A percentile compares a stretch with the other conserved stretches of the same genome.
Conservation (phyloP, 1,284 basidiomycete species). For the Neolentinus lepideus region DNA sequence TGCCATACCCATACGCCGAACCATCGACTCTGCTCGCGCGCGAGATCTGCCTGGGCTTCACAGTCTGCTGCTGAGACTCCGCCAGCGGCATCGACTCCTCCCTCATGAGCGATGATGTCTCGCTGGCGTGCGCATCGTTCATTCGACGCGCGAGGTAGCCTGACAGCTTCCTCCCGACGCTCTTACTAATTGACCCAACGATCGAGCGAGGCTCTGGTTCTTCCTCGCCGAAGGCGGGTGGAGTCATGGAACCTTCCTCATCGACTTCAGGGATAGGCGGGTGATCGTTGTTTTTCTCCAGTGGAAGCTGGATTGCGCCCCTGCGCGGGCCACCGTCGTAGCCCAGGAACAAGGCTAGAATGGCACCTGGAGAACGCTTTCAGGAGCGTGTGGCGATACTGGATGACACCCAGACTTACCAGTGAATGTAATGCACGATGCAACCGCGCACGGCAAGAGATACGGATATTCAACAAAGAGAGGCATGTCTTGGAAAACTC, state of each 20-base stretch:
- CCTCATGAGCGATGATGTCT: conserved; percentile 16
- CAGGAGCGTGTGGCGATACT: conserved; percentile 4
- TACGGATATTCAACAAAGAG: conserved; percentile 86
- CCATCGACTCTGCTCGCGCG: conserved; percentile 56
- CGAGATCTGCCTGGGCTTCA: conserved; percentile 35
- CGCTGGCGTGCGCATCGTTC: conserved; percentile 22
- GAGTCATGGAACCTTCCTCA: conserved; percentile 23
- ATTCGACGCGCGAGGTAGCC: conserved; percentile 46
- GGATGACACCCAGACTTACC: conserved; percentile 34
- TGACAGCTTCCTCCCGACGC: conserved; percentile 42
- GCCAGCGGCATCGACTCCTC: conserved; percentile 41
- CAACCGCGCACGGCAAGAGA: conserved; percentile 83
- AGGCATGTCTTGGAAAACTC: conserved; percentile 54
- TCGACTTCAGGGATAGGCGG: conserved; percentile 58
- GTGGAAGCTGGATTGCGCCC: conserved; percentile 73
- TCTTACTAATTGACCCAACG: conserved; percentile 17
- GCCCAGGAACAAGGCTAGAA: conserved; percentile 85
- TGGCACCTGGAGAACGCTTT: conserved; percentile 47
- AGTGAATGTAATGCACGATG: conserved; percentile 64
- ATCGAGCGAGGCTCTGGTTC: conserved; percentile 8
- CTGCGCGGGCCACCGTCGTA: conserved; percentile 85
- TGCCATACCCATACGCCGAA: conserved; percentile 73
- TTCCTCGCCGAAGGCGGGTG: conserved; percentile 1
- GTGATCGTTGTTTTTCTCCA: conserved; percentile 53
- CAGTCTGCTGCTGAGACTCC: conserved; percentile 32